Evolutionary conservation across 2,329 filamentous ascomycete species (phyloP), one percentile per base, ranked within the genome.

Genomic region (Microsporum audouinii): DNA sequence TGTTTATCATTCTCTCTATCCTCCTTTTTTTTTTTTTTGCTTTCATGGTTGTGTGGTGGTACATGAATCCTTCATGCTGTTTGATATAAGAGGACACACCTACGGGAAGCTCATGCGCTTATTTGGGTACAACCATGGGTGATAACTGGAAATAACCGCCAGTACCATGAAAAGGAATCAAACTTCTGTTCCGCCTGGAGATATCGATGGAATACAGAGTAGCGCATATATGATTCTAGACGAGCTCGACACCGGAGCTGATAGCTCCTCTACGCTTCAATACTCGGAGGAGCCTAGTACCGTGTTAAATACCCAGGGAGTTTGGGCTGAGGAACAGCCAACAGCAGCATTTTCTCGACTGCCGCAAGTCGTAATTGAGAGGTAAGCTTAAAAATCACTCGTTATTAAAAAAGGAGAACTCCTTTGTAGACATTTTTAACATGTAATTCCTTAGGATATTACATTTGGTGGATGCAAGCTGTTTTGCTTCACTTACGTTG

Each of bases 401-500:
- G 12, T n/a, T 43, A n/a, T 43, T 17, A 12, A 43, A 43, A 4
- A 4, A n/a, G 2, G 1, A n/a, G 14, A n/a, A 17, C 6, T n/a
- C 12, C 31, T 31, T 23, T 39, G 12, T 41, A 10, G 27, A 53
- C 5, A 23, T 29, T 34, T 31, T 53, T 3, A 23, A 31, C 12
- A 36, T 47, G 6, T 31, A 31, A 14, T 10, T 14, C 41, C 58
- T 58, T 66, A 80, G 78, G 63, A 78, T 79, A 63, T 70, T 80
- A 56, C 78, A 76, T 68, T 66, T 69, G 34, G 77, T 72, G 38
- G 77, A 79, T 67, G 71, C 77, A 53, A 77, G 78, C 65, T 71
- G 70, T 27, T 80, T 80, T 66, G 76, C 77, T 14, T 79, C 77
- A 29, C 66, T 79, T 56, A 64, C 74, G 38, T 67, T 79, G 23